phyloP scores from a whole-genome alignment of 2,329 filamentous ascomycete species.

The Bertia moriformis region DNA sequence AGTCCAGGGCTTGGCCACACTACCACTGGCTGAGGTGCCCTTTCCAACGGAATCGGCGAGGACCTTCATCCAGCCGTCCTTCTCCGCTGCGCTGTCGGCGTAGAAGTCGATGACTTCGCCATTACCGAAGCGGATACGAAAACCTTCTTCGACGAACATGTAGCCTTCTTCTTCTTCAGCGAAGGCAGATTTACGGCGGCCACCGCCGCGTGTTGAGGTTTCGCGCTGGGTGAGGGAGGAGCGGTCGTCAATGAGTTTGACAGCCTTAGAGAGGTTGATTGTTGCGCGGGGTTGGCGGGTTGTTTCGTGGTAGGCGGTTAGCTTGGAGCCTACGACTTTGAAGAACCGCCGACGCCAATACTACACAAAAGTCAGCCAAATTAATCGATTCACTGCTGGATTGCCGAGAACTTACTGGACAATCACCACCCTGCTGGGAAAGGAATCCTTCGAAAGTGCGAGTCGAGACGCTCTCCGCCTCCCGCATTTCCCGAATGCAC shows the following conservation, averaged over 20 bases:
- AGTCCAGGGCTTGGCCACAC: neutral
- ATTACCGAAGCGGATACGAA: constrained; percentile 96
- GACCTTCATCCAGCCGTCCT: constrained; percentile 88
- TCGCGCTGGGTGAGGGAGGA: constrained; percentile 71
- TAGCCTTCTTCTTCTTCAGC: constrained; percentile 98
- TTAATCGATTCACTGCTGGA: constrained; percentile 1
- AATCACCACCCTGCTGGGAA: constrained; percentile 94
- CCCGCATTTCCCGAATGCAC: constrained; percentile 82
- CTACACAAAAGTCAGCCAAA: constrained; percentile 32
- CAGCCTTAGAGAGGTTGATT: constrained; percentile 88
- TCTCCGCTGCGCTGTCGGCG: constrained; percentile 73
- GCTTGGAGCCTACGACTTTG: constrained; percentile 75
- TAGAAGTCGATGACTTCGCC: constrained; percentile 98
- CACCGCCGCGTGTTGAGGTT: constrained; percentile 60
- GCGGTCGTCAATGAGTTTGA: constrained; percentile 85
- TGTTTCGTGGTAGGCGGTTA: constrained; percentile 91
- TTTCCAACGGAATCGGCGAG: constrained; percentile 40
- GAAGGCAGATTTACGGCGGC: constrained; percentile 82
- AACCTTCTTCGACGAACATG: constrained; percentile 98
- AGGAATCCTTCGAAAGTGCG: constrained; percentile 76
- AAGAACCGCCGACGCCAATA: constrained; percentile 98
- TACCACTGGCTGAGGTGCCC: neutral
- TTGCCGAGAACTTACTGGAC: constrained; percentile 59
- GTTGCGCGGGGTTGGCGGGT: constrained; percentile 90
- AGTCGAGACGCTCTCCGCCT: constrained; percentile 67